Evolutionary conservation across 192 early-diverging fungal species (phyloP).

Genomic region (Funneliformis mosseae): DNA sequence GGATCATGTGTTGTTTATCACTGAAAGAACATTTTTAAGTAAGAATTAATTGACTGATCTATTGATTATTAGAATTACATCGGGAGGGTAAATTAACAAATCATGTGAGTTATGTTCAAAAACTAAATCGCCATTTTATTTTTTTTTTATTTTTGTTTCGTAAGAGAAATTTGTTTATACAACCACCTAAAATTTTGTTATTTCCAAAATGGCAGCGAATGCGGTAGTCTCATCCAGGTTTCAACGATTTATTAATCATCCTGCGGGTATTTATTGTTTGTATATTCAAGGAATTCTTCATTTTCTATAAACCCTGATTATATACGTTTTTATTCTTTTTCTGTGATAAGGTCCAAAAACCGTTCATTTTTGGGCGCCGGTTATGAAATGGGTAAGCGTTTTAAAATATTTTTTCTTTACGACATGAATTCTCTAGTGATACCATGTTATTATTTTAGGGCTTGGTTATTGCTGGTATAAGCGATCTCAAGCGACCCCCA

Average conservation of each 20-base stretch:
- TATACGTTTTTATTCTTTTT: neutral
- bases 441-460: conserved; percentile 51
- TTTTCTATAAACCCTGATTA: neutral
- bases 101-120: neutral
- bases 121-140: neutral
- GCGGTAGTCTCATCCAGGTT: conserved; percentile 33
- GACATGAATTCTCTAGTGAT: neutral
- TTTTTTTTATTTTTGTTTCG: neutral
- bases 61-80: no score
- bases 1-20: no score
- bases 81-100: no score
- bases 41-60: no score
- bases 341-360: conserved; percentile 85
- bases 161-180: neutral
- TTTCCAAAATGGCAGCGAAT: neutral
- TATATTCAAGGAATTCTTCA: neutral
- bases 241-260: conserved; percentile 58
- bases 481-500: conserved; percentile 85
- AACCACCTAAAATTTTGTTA: neutral
- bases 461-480: conserved; percentile 90
- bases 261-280: conserved; percentile 50
- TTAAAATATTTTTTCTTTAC: neutral
- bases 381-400: conserved; percentile 80
- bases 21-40: no score
- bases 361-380: conserved; percentile 97